Evolutionary conservation across 2,329 filamentous ascomycete genomes (phyloP), one percentile per base, ranked within the genome.

Genomic region (Aureobasidium mangrovei): DNA sequence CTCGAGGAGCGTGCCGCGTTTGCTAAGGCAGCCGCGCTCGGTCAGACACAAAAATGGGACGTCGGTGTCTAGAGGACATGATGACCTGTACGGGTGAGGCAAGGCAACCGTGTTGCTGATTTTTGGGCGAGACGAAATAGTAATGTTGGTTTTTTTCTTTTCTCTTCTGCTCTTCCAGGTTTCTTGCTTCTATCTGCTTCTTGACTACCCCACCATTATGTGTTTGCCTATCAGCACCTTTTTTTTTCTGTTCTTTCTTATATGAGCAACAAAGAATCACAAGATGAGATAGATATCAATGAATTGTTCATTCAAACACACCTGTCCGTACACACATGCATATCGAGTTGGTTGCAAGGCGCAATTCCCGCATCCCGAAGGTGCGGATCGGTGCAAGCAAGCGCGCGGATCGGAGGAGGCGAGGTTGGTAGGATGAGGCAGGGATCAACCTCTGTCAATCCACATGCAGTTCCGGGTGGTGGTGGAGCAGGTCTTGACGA

Each of bases 1-100:
- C 53, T 57, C 12, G 63, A 62, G 27, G 67, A 70, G 55, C 62
- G 70, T 10, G 63, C 61, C 0, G 65, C 63, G 6, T 74, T 73
- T 55, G 45, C 42, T 7, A 53, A 46, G 46, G 54, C 47, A 9
- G 54, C 46, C 12, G 54, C 54, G 9, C 53, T 54, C 24, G 53
- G 35, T n/a, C 27, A 48, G 36, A 54, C 43, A 8, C 12, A 54
- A 39, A 45, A 54, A 35, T 45, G 32, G 29, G 36, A 51, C 9
- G 35, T 42, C 18, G 31, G 18, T 1, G 24, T 51, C 47, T 51
- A 51, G 24, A 42, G 2, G 4, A 9, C 29, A 32, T 26, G 24
- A 29, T 41, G 6, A 33, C 32, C 6, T 2, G 31, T 39, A 24
- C 27, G 7, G 18, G 45, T n/a, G 45, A 48, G 35, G 47, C 36